Evolutionary conservation across 495 filamentous ascomycete species (phyloP), one percentile per base, ranked within the genome.

Genomic region (Aspergillus taichungensis): DNA sequence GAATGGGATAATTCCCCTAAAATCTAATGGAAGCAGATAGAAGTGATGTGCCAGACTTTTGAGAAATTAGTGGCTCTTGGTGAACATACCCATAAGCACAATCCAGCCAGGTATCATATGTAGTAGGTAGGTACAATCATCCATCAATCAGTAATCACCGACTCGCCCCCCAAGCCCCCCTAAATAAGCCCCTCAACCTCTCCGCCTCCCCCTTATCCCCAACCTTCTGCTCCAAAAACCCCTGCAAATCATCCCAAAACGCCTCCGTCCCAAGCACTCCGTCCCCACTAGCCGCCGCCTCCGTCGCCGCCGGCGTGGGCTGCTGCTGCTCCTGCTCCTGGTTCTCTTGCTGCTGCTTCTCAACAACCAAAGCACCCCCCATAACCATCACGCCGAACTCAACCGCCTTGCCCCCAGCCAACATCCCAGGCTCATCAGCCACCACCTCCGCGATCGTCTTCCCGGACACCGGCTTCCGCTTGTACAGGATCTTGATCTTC

Each of bases 331-430:
- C 56, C 57, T 13, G 60, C 35, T 61, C 57, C 33, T 53, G 66
- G 52, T 49, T 44, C 62, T 54, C 58, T 55, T 46, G 56, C 62
- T 28, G 31, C 34, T 54, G 51, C 0, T 45, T 42, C 7, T 63
- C 63, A 33, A 63, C 50, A 30, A 56, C 55, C 53, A 57, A 54
- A 30, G 71, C 71, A 13, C 71, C 78, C 8, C 84, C 87, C 53
- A 97, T 82, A 18, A 95, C 70, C 92, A 98, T 95, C 28, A 94
- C 74, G 0, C 75, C 78, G 43, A 97, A 78, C 68, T 92, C 87
- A 5, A 82, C 71, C 40, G 64, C 67, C 46, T 67, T 64, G 6
- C 61, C 71, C 0, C 62, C 68, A 27, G 52, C 52, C 39, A 67
- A 43, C 46, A 66, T 51, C 8, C 57, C 62, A 0, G 62, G 63